Conservation (phyloP, 345 rosid species). For the Carallia pectinifolia region DNA sequence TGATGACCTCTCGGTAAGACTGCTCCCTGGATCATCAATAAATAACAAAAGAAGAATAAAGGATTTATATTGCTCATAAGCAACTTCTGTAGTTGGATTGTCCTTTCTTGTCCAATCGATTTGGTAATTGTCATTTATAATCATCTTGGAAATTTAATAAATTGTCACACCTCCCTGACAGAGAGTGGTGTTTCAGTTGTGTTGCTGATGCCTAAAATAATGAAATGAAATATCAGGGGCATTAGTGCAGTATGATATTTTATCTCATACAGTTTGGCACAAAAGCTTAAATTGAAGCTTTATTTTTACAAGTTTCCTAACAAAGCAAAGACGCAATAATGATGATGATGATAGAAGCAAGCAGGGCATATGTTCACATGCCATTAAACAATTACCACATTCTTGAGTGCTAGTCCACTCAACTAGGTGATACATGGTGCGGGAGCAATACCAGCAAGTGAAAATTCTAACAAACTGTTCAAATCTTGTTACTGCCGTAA, state of each 20-base stretch:
- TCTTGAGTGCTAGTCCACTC: neutral
- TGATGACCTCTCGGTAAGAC: conserved; percentile 76
- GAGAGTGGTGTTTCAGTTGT: neutral
- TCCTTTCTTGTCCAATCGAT: neutral
- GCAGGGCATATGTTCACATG: neutral
- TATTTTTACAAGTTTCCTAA: neutral
- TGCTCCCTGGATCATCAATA: neutral
- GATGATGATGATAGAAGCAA: neutral
- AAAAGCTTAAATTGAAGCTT: too few species aligned
- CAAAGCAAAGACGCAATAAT: neutral
- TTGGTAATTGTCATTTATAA: neutral
- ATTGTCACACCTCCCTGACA: neutral
- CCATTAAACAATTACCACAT: neutral
- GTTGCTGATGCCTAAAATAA: neutral
- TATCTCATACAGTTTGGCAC: neutral
- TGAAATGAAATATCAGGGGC: neutral
- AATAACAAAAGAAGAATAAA: neutral
- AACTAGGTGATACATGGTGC: neutral
- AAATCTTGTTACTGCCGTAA: neutral
- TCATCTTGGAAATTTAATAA: neutral
- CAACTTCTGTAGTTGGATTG: neutral
- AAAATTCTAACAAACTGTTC: neutral
- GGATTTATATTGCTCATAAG: conserved; percentile 1
- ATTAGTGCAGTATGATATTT: neutral
- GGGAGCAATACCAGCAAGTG: neutral